A percentile compares a stretch with the other conserved stretches of the same genome.
phyloP scores from a whole-genome alignment of 2,329 filamentous ascomycete genomes.

The Colletotrichum sp. region DNA sequence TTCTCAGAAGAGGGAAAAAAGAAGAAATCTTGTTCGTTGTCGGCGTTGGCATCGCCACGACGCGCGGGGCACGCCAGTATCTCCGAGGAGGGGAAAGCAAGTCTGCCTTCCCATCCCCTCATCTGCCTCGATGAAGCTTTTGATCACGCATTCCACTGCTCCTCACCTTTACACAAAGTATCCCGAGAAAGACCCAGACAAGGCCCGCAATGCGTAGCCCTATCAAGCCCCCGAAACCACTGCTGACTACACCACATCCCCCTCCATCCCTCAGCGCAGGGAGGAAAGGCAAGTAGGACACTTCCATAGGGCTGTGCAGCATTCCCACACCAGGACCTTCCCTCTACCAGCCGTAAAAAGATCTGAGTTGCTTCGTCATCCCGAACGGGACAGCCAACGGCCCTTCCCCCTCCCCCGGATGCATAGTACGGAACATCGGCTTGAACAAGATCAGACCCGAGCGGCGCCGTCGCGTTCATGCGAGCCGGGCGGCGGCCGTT shows the following conservation, averaged over 20 bases:
- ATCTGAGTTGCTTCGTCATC: background rate
- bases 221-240: rapidly evolving
- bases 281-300: background rate
- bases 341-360: background rate
- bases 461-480: background rate
- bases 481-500: background rate
- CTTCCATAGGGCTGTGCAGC: background rate
- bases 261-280: background rate
- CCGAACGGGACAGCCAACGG: background rate
- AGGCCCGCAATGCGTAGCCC: background rate
- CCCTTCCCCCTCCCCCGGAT: background rate
- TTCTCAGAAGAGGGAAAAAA: background rate
- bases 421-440: background rate
- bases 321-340: background rate
- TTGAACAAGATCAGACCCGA: background rate
- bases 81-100: background rate
- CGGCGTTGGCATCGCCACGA: background rate
- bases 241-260: background rate
- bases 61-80: background rate
- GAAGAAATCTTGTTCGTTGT: background rate
- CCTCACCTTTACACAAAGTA: background rate
- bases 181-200: rapidly evolving
- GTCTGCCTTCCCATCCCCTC: background rate
- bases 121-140: background rate
- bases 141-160: background rate